Conservation (phyloP, 768 basidiomycete genomes). For the Mycena filopes region DNA sequence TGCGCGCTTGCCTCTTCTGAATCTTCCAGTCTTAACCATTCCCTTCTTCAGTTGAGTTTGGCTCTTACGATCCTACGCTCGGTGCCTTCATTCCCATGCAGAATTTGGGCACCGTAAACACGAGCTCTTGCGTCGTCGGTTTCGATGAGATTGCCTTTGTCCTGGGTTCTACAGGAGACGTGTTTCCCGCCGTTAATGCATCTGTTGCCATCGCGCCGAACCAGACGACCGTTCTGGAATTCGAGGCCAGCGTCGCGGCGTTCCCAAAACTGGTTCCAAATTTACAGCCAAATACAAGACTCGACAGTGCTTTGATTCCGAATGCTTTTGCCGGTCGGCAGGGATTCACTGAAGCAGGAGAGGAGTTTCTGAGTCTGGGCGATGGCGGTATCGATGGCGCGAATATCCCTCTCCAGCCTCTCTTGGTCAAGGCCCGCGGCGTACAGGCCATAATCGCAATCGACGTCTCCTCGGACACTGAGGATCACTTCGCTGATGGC, state of each 20-base stretch:
- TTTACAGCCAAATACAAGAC: constrained; percentile 35
- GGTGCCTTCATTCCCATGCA: constrained; percentile 57
- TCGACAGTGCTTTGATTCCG: constrained; percentile 44
- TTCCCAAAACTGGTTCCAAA: constrained; percentile 36
- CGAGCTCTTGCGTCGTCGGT: constrained; percentile 43
- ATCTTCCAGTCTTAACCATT: neutral
- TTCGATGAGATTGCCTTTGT: constrained; percentile 49
- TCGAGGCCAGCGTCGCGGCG: constrained; percentile 25
- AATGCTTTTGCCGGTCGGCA: constrained; percentile 52
- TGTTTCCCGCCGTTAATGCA: constrained; percentile 45
- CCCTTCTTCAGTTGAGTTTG: constrained; percentile 45
- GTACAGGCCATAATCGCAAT: constrained; percentile 64
- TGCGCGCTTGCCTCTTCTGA: constrained; percentile 3
- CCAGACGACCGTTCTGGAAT: constrained; percentile 13
- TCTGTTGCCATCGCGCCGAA: constrained; percentile 33
- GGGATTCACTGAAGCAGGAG: constrained; percentile 43
- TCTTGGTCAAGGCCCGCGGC: constrained; percentile 55
- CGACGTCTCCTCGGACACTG: constrained; percentile 48
- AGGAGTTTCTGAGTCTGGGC: constrained; percentile 45
- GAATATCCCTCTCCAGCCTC: constrained; percentile 58
- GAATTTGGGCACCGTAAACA: constrained; percentile 54
- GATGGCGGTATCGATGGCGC: constrained; percentile 57
- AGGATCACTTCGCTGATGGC: constrained; percentile 32
- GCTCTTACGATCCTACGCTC: constrained; percentile 53
- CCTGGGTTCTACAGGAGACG: constrained; percentile 51